Evolutionary conservation across 2,329 filamentous ascomycete genomes (phyloP).

Genomic region (Chrysosporium keratinophilum): DNA sequence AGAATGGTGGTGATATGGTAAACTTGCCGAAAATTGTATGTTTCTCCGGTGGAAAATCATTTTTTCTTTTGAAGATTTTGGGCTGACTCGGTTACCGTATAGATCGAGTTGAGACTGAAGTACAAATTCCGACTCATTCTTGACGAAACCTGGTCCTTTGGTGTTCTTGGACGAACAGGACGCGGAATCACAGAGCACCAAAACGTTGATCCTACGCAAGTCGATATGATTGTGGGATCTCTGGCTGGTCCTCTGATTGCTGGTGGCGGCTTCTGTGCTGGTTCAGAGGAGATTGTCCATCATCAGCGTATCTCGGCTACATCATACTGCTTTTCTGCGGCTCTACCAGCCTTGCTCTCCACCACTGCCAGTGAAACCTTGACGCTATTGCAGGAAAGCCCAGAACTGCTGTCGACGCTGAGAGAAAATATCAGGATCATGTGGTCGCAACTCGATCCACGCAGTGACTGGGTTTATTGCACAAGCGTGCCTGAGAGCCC

Average conservation of each 20-base stretch:
- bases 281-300: slow-evolving; percentile 80
- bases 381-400: slow-evolving; percentile 72
- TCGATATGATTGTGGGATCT: slow-evolving; percentile 96
- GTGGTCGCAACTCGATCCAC: slow-evolving; percentile 76
- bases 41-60: slow-evolving; percentile 16
- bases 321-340: slow-evolving; percentile 91
- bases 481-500: slow-evolving; percentile 77
- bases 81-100: slow-evolving; percentile 9
- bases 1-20: slow-evolving; percentile 74
- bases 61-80: slow-evolving; percentile 6
- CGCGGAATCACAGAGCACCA: slow-evolving; percentile 91
- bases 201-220: slow-evolving; percentile 82
- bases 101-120: slow-evolving; percentile 84
- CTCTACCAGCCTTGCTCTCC: slow-evolving; percentile 81
- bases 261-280: slow-evolving; percentile 92
- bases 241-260: slow-evolving; percentile 82
- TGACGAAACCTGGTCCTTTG: slow-evolving; percentile 96
- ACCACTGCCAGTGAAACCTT: slow-evolving; percentile 94
- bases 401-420: slow-evolving; percentile 66
- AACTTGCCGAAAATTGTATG: slow-evolving; percentile 75
- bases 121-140: slow-evolving; percentile 98
- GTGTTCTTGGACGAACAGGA: slow-evolving; percentile 81
- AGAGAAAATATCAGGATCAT: slow-evolving; percentile 80
- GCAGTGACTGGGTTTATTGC: slow-evolving; percentile 85
- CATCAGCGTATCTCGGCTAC: slow-evolving; percentile 90